phyloP scores from a whole-genome alignment of 805 yeast species.

The Nakazawaea sp. region DNA sequence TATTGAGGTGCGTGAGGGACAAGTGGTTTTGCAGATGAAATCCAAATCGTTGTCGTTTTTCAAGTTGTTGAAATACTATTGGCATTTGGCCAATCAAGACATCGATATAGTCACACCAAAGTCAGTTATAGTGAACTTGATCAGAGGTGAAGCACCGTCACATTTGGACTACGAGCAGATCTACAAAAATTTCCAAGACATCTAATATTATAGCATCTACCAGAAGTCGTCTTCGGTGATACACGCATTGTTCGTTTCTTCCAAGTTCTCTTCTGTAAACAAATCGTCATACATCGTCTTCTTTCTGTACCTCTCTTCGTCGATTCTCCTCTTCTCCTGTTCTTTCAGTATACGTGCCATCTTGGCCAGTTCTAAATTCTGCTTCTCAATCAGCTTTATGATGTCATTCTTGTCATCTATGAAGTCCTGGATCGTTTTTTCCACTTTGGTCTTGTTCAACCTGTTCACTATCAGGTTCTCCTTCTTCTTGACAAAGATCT shows the following conservation, averaged over 20 bases:
- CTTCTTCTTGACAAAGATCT: constrained; percentile 45
- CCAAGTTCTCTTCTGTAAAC: constrained; percentile 37
- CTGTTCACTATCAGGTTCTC: constrained; percentile 56
- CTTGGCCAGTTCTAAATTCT: constrained; percentile 16
- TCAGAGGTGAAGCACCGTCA: constrained; percentile 2
- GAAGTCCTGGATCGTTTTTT: constrained; percentile 39
- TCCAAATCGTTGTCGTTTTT: constrained; percentile 20
- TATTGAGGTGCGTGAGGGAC: not conserved
- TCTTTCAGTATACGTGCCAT: constrained; percentile 20
- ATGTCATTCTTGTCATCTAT: constrained; percentile 23
- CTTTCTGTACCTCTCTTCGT: constrained; percentile 31
- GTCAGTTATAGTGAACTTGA: not conserved
- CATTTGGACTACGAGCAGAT: constrained; percentile 3
- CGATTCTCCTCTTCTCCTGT: constrained; percentile 28
- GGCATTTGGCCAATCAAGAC: constrained; percentile 23
- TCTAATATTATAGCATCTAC: constrained; percentile 19
- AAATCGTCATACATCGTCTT: constrained; percentile 41
- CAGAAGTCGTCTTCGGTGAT: constrained; percentile 49
- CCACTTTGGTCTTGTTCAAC: constrained; percentile 58
- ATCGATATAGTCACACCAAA: constrained; percentile 5
- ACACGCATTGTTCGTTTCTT: constrained; percentile 37
- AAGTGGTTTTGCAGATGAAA: constrained; percentile 15
- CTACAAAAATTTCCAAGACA: constrained; percentile 5
- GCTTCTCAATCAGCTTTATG: constrained; percentile 30
- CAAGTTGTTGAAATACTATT: constrained; percentile 22